These are phyloP conservation scores for Leptosphaerulina australis DNA, from an alignment of 2,329 filamentous ascomycete genomes.

Conservation along the genomic window DNA sequence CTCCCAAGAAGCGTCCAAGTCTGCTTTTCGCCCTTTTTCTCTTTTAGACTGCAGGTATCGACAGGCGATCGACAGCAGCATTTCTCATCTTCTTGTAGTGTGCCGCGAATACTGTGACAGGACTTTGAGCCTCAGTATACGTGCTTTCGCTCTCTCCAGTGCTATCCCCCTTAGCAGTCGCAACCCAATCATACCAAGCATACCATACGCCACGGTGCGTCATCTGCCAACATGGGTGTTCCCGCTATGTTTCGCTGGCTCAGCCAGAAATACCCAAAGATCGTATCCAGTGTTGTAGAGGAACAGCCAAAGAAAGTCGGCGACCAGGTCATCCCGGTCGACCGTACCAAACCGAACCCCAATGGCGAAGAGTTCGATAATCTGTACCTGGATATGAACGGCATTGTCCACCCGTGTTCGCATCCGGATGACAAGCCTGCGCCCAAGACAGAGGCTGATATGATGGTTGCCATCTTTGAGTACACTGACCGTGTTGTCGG, in stretches of 20 bases:
- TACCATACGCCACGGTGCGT: constrained; percentile 27
- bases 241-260: constrained; percentile 96
- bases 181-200: constrained; percentile 9
- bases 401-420: constrained; percentile 97
- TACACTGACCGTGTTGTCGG: constrained; percentile 99
- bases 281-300: constrained; percentile 89
- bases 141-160: constrained; percentile 24
- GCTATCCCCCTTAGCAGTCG: constrained; percentile 16
- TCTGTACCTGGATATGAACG: constrained; percentile 98
- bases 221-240: constrained; percentile 74
- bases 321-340: constrained; percentile 82
- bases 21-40: constrained; percentile 14
- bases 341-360: constrained; percentile 83
- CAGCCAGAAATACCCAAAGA: constrained; percentile 96
- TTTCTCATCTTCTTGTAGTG: constrained; percentile 21
- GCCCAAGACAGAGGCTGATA: constrained; percentile 93
- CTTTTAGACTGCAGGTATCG: constrained; percentile 21
- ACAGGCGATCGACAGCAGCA: constrained; percentile 19
- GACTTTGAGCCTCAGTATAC: constrained; percentile 23
- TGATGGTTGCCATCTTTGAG: constrained; percentile 98
- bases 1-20: constrained; percentile 12
- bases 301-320: constrained; percentile 82
- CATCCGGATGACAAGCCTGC: constrained; percentile 93
- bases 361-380: constrained; percentile 99
- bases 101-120: constrained; percentile 28